These are phyloP conservation scores for Irpex sp. DNA, from an alignment of 1,284 basidiomycete species.

Conservation along the genomic window DNA sequence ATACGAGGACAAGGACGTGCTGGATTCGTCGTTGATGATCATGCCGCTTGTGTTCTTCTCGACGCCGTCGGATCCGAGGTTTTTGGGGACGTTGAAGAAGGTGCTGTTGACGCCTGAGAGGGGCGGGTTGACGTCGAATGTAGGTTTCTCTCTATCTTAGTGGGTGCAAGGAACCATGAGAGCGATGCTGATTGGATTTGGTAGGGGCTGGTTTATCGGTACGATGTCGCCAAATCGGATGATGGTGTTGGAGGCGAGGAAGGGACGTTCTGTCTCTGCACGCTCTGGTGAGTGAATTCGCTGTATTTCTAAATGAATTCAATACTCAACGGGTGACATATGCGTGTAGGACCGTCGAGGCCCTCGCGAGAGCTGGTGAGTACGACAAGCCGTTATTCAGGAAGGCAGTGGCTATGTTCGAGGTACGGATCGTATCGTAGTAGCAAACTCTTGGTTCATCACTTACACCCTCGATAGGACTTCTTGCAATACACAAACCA, in stretches of 20 bases:
- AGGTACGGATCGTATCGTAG: conserved; percentile 38
- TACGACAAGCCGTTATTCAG: conserved; percentile 63
- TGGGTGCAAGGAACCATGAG: background rate
- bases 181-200: background rate
- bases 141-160: conserved; percentile 24
- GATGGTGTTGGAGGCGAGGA: conserved; percentile 94
- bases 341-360: conserved; percentile 72
- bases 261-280: conserved; percentile 79
- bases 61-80: conserved; percentile 82
- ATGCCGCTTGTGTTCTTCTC: conserved; percentile 89
- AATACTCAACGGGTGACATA: background rate
- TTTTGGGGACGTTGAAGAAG: conserved; percentile 74
- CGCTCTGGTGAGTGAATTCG: conserved; percentile 52
- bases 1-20: conserved; percentile 64
- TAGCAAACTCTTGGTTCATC: too few relatives aligned
- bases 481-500: conserved; percentile 82
- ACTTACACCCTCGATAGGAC: conserved; percentile 37
- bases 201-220: conserved; percentile 71
- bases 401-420: conserved; percentile 77
- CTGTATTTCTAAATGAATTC: background rate
- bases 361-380: conserved; percentile 78
- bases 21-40: conserved; percentile 74
- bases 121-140: conserved; percentile 85
- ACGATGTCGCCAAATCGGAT: conserved; percentile 74
- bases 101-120: conserved; percentile 82